Percentiles rank a stretch among this genome's conserved stretches.
Evolutionary conservation across 495 filamentous ascomycete species (phyloP).

Genomic region (Poronia punctata): DNA sequence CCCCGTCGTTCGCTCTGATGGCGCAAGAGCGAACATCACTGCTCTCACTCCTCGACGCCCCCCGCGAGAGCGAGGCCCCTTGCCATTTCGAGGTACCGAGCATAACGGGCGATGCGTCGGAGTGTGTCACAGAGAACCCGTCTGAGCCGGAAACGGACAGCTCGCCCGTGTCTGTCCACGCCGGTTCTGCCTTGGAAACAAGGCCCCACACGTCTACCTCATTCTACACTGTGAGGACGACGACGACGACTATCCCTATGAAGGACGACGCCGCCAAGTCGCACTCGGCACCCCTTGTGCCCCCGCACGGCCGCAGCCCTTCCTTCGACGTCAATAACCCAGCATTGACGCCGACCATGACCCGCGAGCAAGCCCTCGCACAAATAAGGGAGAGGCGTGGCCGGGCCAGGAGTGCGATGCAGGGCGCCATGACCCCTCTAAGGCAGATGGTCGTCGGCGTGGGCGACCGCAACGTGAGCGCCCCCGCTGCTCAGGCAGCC

Average conservation of each 20-base stretch:
- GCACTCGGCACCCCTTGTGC: constrained; percentile 14
- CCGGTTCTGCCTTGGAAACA: too few relatives aligned
- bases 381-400: constrained; percentile 48
- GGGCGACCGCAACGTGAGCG: constrained; percentile 37
- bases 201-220: constrained; percentile 34
- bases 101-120: constrained; percentile 16
- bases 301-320: constrained; percentile 24
- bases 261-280: constrained; percentile 19
- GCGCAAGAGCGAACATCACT: constrained; percentile 42
- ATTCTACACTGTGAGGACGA: constrained; percentile 33
- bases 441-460: constrained; percentile 30
- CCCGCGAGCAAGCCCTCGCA: constrained; percentile 50
- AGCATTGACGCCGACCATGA: constrained; percentile 47
- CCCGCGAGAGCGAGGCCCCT: constrained; percentile 27
- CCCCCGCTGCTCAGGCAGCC: constrained; percentile 25
- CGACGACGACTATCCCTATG: constrained; percentile 18
- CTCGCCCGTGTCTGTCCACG: too few relatives aligned
- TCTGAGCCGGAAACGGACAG: constrained; percentile 2
- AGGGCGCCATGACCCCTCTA: constrained; percentile 36
- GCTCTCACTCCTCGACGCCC: constrained; percentile 48
- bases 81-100: constrained; percentile 31
- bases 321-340: constrained; percentile 44
- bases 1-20: constrained; percentile 39
- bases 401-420: constrained; percentile 37
- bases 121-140: not conserved